phyloP scores from a whole-genome alignment of 2,329 filamentous ascomycete species.

The Pseudocercospora macadamiae region DNA sequence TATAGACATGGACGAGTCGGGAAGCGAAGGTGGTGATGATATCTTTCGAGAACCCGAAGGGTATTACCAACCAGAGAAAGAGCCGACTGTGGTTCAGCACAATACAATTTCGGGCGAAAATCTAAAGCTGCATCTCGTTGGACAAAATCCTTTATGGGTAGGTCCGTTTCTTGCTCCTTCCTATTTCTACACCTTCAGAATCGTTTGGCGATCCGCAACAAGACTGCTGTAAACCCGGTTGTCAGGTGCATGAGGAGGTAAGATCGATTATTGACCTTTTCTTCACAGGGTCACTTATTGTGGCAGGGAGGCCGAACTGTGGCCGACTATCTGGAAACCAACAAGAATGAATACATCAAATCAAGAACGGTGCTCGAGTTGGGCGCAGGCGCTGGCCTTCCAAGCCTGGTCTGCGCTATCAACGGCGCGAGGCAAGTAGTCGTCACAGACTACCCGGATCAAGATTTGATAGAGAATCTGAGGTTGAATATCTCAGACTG shows the following conservation, averaged over 20 bases:
- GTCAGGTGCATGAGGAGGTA: no score
- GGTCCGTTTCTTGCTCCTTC: slow-evolving; percentile 32
- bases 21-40: slow-evolving; percentile 41
- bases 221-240: no score
- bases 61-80: slow-evolving; percentile 77
- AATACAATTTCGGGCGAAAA: slow-evolving; percentile 66
- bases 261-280: no score
- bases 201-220: no score
- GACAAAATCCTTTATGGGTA: slow-evolving; percentile 83
- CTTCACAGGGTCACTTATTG: slow-evolving; percentile 69
- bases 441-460: slow-evolving; percentile 86
- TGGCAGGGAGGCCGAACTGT: slow-evolving; percentile 88
- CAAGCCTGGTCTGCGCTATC: slow-evolving; percentile 72
- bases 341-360: slow-evolving; percentile 62
- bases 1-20: slow-evolving; percentile 35
- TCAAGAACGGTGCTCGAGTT: slow-evolving; percentile 80
- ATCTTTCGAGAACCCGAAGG: slow-evolving; percentile 81
- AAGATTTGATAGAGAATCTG: slow-evolving; percentile 79
- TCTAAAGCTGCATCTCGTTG: slow-evolving; percentile 76
- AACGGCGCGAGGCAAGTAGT: slow-evolving; percentile 70
- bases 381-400: slow-evolving; percentile 81
- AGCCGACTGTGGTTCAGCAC: slow-evolving; percentile 73
- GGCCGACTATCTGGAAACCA: slow-evolving; percentile 74
- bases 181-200: slow-evolving; percentile 1
- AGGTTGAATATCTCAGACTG: slow-evolving; percentile 71